Conservation (phyloP, 371 early-diverging fungal species). For the Aphelidium insulamus region DNA sequence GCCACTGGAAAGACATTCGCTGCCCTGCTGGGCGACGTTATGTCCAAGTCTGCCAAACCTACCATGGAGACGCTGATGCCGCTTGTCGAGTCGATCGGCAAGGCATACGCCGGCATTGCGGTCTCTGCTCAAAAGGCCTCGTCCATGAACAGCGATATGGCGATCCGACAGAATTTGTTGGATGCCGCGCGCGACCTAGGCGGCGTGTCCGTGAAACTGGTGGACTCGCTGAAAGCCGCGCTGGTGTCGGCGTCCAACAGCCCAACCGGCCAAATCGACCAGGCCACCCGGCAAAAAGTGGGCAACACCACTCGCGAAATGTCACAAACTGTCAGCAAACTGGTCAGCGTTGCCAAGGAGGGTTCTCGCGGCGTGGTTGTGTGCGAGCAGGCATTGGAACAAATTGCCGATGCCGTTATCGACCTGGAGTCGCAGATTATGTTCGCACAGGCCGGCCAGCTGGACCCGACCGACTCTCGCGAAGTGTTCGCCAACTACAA, state of each 20-base stretch:
- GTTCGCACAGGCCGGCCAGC: slow-evolving; percentile 20
- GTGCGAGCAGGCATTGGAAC: slow-evolving; percentile 8
- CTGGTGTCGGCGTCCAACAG: neutral
- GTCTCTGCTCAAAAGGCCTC: too few relatives aligned
- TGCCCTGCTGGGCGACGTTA: too few relatives aligned
- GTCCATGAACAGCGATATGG: too few relatives aligned
- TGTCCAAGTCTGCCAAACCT: too few relatives aligned
- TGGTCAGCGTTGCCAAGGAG: slow-evolving; percentile 13
- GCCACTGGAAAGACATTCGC: too few relatives aligned
- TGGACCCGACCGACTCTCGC: slow-evolving; percentile 14
- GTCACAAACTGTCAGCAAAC: slow-evolving; percentile 5
- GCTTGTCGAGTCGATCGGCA: too few relatives aligned
- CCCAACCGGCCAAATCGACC: slow-evolving; percentile 4
- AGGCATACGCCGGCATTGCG: too few relatives aligned
- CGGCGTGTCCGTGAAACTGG: too few relatives aligned
- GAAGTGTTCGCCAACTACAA: slow-evolving; percentile 14
- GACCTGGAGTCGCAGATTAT: slow-evolving; percentile 16
- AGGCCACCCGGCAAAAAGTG: slow-evolving; percentile 9
- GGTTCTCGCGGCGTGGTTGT: slow-evolving; percentile 11
- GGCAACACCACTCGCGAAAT: slow-evolving; percentile 15
- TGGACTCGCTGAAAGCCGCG: too few relatives aligned
- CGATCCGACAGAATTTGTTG: too few relatives aligned
- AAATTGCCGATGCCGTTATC: slow-evolving; percentile 7
- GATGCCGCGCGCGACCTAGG: too few relatives aligned
- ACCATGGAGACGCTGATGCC: too few relatives aligned